A percentile compares a stretch with the other conserved stretches of the same genome.
phyloP scores from a whole-genome alignment of 1,284 basidiomycete species.

The Rhodotorula sp. region DNA sequence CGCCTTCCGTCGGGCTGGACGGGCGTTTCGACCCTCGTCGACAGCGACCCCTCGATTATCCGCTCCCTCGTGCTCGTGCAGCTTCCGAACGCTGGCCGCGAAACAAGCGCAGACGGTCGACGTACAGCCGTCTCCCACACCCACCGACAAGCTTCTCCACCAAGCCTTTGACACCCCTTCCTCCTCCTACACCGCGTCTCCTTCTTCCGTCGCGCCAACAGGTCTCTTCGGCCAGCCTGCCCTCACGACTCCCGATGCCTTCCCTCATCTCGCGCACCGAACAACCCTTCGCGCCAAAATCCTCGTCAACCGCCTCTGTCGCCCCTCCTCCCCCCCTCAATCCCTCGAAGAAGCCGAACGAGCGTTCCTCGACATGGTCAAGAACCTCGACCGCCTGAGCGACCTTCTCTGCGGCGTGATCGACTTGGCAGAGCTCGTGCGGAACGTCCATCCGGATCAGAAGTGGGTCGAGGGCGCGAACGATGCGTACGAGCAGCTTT shows the following conservation, averaged over 20 bases:
- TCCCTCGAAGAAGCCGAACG: constrained; percentile 45
- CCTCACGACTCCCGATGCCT: constrained; percentile 62
- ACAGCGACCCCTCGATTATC: not conserved
- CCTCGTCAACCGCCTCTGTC: constrained; percentile 70
- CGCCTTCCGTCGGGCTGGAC: not conserved
- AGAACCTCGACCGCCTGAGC: constrained; percentile 90
- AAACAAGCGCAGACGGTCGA: not conserved
- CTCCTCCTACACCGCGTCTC: constrained; percentile 1
- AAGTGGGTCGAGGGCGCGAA: constrained; percentile 82
- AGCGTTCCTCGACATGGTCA: constrained; percentile 79
- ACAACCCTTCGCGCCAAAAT: constrained; percentile 70
- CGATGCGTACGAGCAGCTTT: constrained; percentile 82
- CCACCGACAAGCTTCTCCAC: constrained; percentile 21
- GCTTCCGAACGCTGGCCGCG: not conserved
- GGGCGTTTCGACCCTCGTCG: not conserved
- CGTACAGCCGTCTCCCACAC: not conserved
- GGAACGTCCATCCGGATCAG: constrained; percentile 86
- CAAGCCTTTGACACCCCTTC: constrained; percentile 34
- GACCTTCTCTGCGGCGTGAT: constrained; percentile 95
- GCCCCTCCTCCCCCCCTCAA: constrained; percentile 60
- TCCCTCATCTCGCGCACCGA: constrained; percentile 65
- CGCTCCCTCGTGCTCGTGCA: not conserved
- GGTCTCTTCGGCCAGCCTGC: constrained; percentile 71
- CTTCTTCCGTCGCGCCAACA: constrained; percentile 47
- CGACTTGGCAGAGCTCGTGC: constrained; percentile 88